Evolutionary conservation across 1,284 basidiomycete genomes (phyloP), one percentile per base, ranked within the genome.

Genomic region (Taiwanofungus camphoratus): DNA sequence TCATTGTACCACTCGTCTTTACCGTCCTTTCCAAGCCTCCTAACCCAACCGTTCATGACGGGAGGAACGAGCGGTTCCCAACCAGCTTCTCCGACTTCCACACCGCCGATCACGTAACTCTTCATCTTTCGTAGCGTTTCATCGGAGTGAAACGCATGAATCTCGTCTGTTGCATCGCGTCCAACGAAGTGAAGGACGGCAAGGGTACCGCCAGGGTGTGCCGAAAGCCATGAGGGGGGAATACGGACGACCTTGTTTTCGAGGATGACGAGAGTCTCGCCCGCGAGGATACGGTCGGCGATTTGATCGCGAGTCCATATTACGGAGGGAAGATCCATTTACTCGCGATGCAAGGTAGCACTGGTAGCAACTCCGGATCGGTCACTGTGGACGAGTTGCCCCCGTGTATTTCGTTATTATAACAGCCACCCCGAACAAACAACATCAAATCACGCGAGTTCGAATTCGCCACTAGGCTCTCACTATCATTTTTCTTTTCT

Each of bases 121-220:
- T 69, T 67, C 61, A 99, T 81, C 36, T 76, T 69, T 19, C 69
- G 67, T 41, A 81, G 68, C 32, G 92, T 87, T 40, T 73, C 65
- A 24, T 80, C 76, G 1, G 74, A 73, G 62, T 99, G 95, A 67
- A 92, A 98, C 9, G 92, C 95, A 51, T 92, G 80, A 36, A 98
- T 88, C 64, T 99, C 95, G 68, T 96, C 90, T 3, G 86, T 81
- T 0, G 93, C 95, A 61, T 99, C 94, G 39, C 95, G 79, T 2
- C 96, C 96, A 23, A 97, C 84, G 59, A 95, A 98, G 68, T 99
- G 96, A 21, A 96, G 80, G 49, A 99, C 82, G 15, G 93, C 79
- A 37, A 97, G 82, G 11, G 80, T 68, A 42, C 95, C 94, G 33
- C 95, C 96, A 0, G 95, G 95, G 61, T 99, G 96, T 3, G 74